phyloP scores from a whole-genome alignment of 2,329 filamentous ascomycete genomes.

The Colletotrichum sp. region DNA sequence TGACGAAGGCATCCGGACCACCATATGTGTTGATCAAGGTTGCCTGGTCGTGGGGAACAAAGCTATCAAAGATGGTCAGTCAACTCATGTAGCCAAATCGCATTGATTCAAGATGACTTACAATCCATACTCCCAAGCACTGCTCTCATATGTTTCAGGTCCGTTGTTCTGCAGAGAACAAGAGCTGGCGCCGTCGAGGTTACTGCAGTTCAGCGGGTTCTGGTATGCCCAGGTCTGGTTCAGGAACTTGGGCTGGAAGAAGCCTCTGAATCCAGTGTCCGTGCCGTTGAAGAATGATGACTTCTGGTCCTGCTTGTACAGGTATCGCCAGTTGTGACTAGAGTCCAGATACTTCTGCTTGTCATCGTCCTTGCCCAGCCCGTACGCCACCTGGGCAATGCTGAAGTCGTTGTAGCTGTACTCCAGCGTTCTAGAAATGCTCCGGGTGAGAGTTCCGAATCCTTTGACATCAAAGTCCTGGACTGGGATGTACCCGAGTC shows the following conservation, averaged over 20 bases:
- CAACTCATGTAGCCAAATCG: background rate
- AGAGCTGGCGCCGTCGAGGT: constrained; percentile 55
- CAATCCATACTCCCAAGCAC: constrained; percentile 77
- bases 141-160: constrained; percentile 75
- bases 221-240: constrained; percentile 74
- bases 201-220: constrained; percentile 69
- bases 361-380: constrained; percentile 59
- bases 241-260: constrained; percentile 71
- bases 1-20: constrained; percentile 60
- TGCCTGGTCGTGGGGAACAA: constrained; percentile 59
- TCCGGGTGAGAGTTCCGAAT: constrained; percentile 73
- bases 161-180: constrained; percentile 67
- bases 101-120: constrained; percentile 33
- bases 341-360: constrained; percentile 63
- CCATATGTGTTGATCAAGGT: constrained; percentile 64
- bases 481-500: constrained; percentile 72
- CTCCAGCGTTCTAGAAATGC: constrained; percentile 75
- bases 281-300: constrained; percentile 57
- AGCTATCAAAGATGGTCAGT: constrained; percentile 33
- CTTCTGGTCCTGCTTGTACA: constrained; percentile 65
- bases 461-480: constrained; percentile 71
- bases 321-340: constrained; percentile 70
- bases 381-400: constrained; percentile 66
- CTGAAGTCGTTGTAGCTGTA: constrained; percentile 82
- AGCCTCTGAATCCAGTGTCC: constrained; percentile 71